These are phyloP conservation scores for Microbotryum saponariae DNA, from an alignment of 1,284 basidiomycete genomes.

Conservation along the genomic window DNA sequence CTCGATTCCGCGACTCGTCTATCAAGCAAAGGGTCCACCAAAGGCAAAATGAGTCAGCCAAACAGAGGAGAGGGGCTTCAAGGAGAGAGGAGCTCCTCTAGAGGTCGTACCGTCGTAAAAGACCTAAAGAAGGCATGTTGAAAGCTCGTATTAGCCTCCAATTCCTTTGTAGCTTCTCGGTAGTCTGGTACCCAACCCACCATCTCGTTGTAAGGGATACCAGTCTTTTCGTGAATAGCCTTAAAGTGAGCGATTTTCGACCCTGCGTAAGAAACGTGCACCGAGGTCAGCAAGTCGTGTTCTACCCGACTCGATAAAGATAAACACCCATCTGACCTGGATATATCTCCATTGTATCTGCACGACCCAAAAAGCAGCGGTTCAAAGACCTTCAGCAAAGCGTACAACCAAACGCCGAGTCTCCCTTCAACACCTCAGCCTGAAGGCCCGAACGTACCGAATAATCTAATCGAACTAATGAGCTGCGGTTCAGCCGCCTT, in stretches of 20 bases:
- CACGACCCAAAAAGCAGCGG: too few species aligned
- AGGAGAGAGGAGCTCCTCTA: not conserved
- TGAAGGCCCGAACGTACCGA: constrained; percentile 43
- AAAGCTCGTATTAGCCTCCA: not conserved
- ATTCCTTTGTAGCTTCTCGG: too few species aligned
- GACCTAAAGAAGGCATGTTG: constrained; percentile 12
- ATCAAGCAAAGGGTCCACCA: not conserved
- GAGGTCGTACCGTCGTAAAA: constrained; percentile 10
- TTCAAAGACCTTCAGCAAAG: too few species aligned
- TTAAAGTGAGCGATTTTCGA: constrained; percentile 61
- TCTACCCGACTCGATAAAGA: not conserved
- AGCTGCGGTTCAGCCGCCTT: constrained; percentile 42
- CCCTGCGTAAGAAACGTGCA: not conserved
- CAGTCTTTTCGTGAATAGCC: constrained; percentile 64
- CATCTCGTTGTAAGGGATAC: constrained; percentile 76
- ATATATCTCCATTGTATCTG: constrained; percentile 68
- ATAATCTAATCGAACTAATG: constrained; percentile 57
- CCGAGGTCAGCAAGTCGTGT: not conserved
- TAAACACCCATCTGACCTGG: constrained; percentile 48
- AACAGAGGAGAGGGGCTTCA: constrained; percentile 34
- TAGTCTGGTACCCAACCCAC: constrained; percentile 40
- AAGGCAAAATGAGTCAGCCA: not conserved
- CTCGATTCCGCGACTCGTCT: constrained; percentile 28
- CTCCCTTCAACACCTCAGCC: too few species aligned
- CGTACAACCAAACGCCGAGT: too few species aligned